phyloP scores from a whole-genome alignment of 352 stramenopile genomes.

The Aphanomyces invadans region DNA sequence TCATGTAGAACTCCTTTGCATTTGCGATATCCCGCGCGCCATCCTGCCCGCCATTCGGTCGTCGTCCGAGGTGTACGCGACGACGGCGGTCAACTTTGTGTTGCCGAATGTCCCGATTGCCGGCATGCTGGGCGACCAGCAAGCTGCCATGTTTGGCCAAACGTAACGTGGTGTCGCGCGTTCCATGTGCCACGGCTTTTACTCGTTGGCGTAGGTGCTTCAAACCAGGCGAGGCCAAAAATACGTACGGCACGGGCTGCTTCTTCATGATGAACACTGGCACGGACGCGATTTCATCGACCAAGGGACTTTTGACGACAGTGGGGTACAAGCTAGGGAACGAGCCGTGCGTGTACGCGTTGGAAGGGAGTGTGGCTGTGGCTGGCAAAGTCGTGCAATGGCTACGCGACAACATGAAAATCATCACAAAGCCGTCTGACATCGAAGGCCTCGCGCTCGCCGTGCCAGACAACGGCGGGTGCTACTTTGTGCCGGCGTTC shows the following conservation, averaged over 20 bases:
- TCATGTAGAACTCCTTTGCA: slow-evolving; percentile 46
- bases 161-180: slow-evolving; percentile 27
- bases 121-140: slow-evolving; percentile 94
- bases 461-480: slow-evolving; percentile 90
- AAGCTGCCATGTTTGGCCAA: slow-evolving; percentile 96
- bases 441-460: slow-evolving; percentile 82
- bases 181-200: no score
- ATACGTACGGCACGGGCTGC: slow-evolving; percentile 98
- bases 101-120: slow-evolving; percentile 87
- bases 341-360: slow-evolving; percentile 88
- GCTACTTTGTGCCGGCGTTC: slow-evolving; percentile 99
- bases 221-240: slow-evolving; percentile 92
- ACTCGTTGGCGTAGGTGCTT: slow-evolving; percentile 90
- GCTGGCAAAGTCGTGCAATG: slow-evolving; percentile 96
- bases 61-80: slow-evolving; percentile 83
- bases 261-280: slow-evolving; percentile 99
- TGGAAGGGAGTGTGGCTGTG: slow-evolving; percentile 96
- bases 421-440: slow-evolving; percentile 86
- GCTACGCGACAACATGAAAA: slow-evolving; percentile 96
- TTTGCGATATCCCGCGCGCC: slow-evolving; percentile 76
- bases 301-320: slow-evolving; percentile 95
- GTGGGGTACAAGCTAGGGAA: slow-evolving; percentile 76
- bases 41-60: slow-evolving; percentile 91
- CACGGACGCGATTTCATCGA: slow-evolving; percentile 70
- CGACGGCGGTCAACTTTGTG: slow-evolving; percentile 40